Percentiles rank a stretch among this genome's conserved stretches.
phyloP scores from a whole-genome alignment of 2,329 filamentous ascomycete genomes.

The Diaporthe citriasiana region DNA sequence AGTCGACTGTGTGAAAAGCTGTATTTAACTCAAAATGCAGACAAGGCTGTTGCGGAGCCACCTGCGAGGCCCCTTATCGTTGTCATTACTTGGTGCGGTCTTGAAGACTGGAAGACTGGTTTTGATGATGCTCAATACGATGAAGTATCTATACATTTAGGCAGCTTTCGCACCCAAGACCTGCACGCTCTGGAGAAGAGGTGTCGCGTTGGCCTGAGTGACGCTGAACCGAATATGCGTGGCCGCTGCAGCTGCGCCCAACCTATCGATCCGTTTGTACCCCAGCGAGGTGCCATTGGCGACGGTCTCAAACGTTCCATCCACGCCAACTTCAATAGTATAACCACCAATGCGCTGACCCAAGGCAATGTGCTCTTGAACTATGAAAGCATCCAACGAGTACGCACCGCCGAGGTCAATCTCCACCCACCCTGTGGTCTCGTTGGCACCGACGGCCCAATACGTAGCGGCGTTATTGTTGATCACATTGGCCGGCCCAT shows the following conservation, averaged over 20 bases:
- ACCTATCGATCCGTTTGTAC: conserved; percentile 20
- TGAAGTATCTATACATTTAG: background rate
- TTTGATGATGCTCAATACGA: background rate
- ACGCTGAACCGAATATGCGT: conserved; percentile 8
- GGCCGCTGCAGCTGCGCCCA: background rate
- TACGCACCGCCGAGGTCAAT: conserved; percentile 44
- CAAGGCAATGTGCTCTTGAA: conserved; percentile 49
- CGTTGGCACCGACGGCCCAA: conserved; percentile 1
- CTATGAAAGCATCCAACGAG: conserved; percentile 46
- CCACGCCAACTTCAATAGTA: conserved; percentile 42
- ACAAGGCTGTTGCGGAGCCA: background rate
- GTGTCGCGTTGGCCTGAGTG: conserved; percentile 16
- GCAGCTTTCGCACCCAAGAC: background rate
- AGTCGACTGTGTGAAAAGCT: background rate
- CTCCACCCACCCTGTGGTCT: conserved; percentile 46
- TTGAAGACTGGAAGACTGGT: background rate
- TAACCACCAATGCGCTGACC: conserved; percentile 51
- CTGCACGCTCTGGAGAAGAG: conserved; percentile 18
- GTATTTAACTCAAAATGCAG: background rate
- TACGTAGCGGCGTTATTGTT: background rate
- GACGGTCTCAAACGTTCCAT: conserved; percentile 1
- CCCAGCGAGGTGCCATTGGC: conserved; percentile 14
- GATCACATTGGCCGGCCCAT: conserved; percentile 3
- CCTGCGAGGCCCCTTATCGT: background rate
- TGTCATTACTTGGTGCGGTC: background rate